Percentiles rank a stretch among this genome's conserved stretches.
Conservation (phyloP, 2,329 filamentous ascomycete genomes). For the Emergomyces africanus region DNA sequence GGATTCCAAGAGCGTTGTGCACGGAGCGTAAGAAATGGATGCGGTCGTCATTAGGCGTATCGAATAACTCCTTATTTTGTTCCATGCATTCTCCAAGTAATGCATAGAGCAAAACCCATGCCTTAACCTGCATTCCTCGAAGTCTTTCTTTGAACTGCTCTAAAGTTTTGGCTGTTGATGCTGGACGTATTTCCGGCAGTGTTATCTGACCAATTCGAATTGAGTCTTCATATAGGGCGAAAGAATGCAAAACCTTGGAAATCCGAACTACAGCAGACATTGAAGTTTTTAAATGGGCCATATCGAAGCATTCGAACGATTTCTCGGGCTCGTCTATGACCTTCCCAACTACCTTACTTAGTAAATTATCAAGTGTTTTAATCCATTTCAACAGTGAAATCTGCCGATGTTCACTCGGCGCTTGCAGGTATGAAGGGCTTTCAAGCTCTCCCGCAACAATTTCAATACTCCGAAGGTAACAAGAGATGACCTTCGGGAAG, state of each 20-base stretch:
- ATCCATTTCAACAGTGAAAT: constrained; percentile 61
- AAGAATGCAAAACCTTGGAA: constrained; percentile 62
- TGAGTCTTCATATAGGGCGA: constrained; percentile 72
- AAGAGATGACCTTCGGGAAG: constrained; percentile 76
- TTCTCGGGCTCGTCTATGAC: constrained; percentile 50
- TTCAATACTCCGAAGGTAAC: constrained; percentile 72
- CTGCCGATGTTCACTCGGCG: constrained; percentile 51
- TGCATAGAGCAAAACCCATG: constrained; percentile 78
- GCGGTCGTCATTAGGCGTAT: constrained; percentile 55
- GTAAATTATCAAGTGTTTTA: constrained; percentile 64
- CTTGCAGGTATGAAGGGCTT: constrained; percentile 42
- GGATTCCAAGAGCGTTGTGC: constrained; percentile 71
- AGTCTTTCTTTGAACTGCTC: constrained; percentile 52
- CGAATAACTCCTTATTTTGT: constrained; percentile 53
- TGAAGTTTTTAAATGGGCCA: constrained; percentile 60
- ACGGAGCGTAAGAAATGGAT: constrained; percentile 69
- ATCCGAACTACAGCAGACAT: constrained; percentile 60
- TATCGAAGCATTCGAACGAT: constrained; percentile 74
- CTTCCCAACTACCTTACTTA: constrained; percentile 57
- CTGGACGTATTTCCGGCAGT: constrained; percentile 45
- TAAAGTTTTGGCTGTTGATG: constrained; percentile 27
- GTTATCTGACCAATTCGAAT: constrained; percentile 62
- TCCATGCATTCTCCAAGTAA: constrained; percentile 62
- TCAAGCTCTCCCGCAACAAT: constrained; percentile 63
- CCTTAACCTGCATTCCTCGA: constrained; percentile 73